A percentile compares a stretch with the other conserved stretches of the same genome.
Evolutionary conservation across 345 rosid genomes (phyloP).

Genomic region (Hibiscus trionum): DNA sequence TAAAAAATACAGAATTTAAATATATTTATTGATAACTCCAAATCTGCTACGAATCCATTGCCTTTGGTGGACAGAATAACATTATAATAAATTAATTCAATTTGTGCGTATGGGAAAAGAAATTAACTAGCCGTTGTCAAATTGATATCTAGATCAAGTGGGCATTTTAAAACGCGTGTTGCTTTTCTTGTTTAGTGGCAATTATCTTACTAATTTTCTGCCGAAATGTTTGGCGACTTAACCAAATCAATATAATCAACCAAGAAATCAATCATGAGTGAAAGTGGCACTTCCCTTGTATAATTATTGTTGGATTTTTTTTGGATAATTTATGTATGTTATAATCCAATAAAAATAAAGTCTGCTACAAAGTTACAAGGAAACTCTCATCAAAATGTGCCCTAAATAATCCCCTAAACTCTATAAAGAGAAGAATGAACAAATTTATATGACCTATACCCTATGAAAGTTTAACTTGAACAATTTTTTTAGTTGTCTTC

Average conservation of each 20-base stretch:
- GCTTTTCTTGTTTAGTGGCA: neutral
- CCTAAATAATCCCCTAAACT: too few species aligned
- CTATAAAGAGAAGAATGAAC: too few species aligned
- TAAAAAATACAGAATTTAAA: too few species aligned
- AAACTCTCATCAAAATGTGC: too few species aligned
- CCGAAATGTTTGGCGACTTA: neutral
- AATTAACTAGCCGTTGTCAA: neutral
- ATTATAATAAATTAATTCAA: neutral
- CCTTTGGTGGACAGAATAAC: neutral
- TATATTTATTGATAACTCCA: neutral
- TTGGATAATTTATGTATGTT: too few species aligned
- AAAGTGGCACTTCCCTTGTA: too few species aligned
- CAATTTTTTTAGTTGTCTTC: too few species aligned
- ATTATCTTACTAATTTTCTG: neutral
- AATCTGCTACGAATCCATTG: constrained; percentile 3
- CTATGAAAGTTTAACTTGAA: too few species aligned
- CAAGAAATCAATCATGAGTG: neutral
- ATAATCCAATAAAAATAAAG: too few species aligned
- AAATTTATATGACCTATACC: too few species aligned
- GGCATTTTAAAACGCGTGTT: neutral
- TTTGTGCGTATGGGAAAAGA: neutral
- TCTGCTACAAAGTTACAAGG: too few species aligned
- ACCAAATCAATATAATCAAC: neutral
- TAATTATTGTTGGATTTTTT: too few species aligned
- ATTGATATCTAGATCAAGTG: neutral